These are phyloP conservation scores for Globisporangium parvum DNA, from an alignment of 352 stramenopile species.

Conservation along the genomic window DNA sequence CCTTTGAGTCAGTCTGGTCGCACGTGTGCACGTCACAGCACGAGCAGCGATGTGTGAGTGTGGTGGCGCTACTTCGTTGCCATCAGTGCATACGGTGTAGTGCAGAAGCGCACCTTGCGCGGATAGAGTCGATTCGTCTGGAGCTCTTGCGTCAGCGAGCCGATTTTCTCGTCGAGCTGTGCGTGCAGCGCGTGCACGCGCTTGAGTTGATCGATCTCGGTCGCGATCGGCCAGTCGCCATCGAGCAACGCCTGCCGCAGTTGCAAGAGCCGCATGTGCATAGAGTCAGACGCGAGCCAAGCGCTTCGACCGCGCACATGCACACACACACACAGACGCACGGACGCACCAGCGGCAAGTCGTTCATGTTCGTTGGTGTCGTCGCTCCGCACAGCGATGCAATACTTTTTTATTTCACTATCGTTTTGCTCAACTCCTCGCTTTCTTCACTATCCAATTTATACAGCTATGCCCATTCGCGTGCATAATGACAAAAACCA, in stretches of 20 bases:
- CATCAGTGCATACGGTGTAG: too few species aligned
- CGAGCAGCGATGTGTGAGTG: too few species aligned
- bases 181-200: constrained; percentile 36
- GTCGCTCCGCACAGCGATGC: too few species aligned
- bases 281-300: background rate
- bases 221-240: constrained; percentile 43
- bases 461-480: too few species aligned
- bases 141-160: constrained; percentile 44
- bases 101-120: constrained; percentile 18
- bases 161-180: constrained; percentile 38
- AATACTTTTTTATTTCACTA: too few species aligned
- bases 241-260: constrained; percentile 36
- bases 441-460: too few species aligned
- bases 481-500: too few species aligned
- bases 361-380: background rate
- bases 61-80: too few species aligned
- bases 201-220: constrained; percentile 50
- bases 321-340: background rate
- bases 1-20: constrained; percentile 43
- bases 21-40: background rate
- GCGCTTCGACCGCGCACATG: background rate
- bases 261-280: background rate
- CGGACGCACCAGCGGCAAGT: background rate
- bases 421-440: too few species aligned
- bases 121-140: constrained; percentile 59